phyloP scores from a whole-genome alignment of 202 grass and related monocot genomes.

The Setaria viridis region DNA sequence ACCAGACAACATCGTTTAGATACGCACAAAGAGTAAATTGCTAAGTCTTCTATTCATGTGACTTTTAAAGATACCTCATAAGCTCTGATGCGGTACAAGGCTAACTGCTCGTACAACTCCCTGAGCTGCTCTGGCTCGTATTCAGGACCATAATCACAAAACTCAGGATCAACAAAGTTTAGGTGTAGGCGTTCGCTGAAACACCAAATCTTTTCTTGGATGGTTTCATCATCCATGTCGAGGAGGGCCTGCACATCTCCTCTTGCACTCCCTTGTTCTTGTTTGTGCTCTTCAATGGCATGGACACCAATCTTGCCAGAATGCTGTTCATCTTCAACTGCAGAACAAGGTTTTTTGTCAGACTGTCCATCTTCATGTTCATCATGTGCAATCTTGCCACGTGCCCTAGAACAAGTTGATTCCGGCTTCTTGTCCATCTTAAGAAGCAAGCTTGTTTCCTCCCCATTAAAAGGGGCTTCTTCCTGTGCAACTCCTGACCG shows the following conservation, averaged over 20 bases:
- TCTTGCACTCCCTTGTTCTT: neutral
- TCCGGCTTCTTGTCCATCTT: neutral
- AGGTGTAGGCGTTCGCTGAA: neutral
- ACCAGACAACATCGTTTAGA: no score
- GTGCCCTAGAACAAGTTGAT: neutral
- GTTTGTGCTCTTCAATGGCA: neutral
- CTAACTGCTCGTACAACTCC: neutral
- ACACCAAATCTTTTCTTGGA: neutral
- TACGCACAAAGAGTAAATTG: no score
- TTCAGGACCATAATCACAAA: neutral
- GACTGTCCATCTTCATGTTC: neutral
- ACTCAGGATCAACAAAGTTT: neutral
- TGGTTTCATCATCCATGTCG: neutral
- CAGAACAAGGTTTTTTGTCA: neutral
- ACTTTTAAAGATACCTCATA: conserved; percentile 14
- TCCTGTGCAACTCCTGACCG: neutral
- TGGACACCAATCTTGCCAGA: no score
- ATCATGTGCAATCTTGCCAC: no score
- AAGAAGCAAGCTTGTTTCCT: neutral
- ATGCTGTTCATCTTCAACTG: neutral
- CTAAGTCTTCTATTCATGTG: neutral
- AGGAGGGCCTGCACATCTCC: neutral
- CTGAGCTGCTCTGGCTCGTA: neutral
- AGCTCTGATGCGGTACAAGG: conserved; percentile 13
- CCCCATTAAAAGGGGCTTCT: neutral